A percentile compares a stretch with the other conserved stretches of the same genome.
These are phyloP conservation scores for Corrigiola litoralis DNA, from an alignment of 179 eudicot species.

Conservation along the genomic window DNA sequence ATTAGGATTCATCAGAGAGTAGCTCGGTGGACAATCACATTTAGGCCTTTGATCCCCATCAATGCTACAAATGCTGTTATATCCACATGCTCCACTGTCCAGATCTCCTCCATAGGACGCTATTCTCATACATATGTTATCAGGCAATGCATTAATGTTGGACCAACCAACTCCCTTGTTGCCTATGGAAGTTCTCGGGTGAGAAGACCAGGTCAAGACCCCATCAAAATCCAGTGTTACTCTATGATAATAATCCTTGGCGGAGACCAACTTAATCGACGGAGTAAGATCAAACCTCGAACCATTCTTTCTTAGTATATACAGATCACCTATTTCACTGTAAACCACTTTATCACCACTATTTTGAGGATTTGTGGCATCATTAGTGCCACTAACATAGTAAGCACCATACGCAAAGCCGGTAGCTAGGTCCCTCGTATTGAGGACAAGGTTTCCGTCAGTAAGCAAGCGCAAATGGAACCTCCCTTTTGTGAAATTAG, in stretches of 20 bases:
- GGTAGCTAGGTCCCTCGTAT: constrained; percentile 16
- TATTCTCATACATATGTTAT: constrained; percentile 13
- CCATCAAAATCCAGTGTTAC: constrained; percentile 26
- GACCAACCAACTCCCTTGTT: constrained; percentile 14
- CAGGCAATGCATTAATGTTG: constrained; percentile 5
- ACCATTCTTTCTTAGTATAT: constrained; percentile 15
- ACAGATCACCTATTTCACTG: constrained; percentile 23
- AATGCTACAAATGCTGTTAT: constrained; percentile 35
- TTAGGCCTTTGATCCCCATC: constrained; percentile 12
- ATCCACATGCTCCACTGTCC: constrained; percentile 39
- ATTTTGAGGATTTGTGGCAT: neutral
- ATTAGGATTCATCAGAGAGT: constrained; percentile 31
- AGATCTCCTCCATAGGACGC: neutral
- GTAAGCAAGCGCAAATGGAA: constrained; percentile 26
- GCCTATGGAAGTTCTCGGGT: constrained; percentile 9
- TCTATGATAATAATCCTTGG: constrained; percentile 25
- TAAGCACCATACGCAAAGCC: constrained; percentile 15
- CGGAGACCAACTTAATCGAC: neutral
- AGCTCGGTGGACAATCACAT: constrained; percentile 35
- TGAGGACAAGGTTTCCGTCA: constrained; percentile 31
- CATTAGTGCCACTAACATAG: constrained; percentile 1
- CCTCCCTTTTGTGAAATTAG: constrained; percentile 33
- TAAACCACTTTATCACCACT: constrained; percentile 14
- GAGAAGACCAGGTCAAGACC: constrained; percentile 19
- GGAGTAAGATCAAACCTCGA: constrained; percentile 10